Base-by-base conservation (phyloP, 2,329 filamentous ascomycete species). In the Gliomastix tumulicola region DNA sequence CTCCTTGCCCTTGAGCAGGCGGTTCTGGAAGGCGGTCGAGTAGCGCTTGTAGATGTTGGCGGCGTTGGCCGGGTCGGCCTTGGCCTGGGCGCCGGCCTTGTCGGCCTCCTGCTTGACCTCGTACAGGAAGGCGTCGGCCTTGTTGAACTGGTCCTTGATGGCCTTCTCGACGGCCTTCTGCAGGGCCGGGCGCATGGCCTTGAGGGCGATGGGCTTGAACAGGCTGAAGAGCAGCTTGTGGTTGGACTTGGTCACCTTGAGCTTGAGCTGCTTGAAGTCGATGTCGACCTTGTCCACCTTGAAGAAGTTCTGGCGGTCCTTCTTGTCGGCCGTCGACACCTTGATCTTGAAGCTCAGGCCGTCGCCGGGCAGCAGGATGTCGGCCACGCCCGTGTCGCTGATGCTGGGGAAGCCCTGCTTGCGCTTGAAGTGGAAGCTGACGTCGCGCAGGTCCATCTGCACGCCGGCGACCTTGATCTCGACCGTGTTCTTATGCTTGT, bases 291-390 rank as follows among this genome's bases (percentile, higher is more conserved):
- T 89, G 54, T 94, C 88, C 42, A 97, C 75, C 75, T 95, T 96
- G 76, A 97, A 90, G 65, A 94, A 92, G 59, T 92, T 80, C 50
- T 85, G 78, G 20, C 71, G 68, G 51, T 95, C 88, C 16, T 69
- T 71, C 55, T 82, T 76, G 36, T 90, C 80, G 4, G 87, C 82
- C 32, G 82, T 89, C 39, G 89, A 86, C 49, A 95, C 74, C 56
- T 88, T 86, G 55, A 97, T 79, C 62, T 88, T 89, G 75, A 97
- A 95, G 52, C 83, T 84, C 58, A 98, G 82, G 23, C 92, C 92
- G 30, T 84, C 76, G 21, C 89, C 92, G 19, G 84, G 86, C 37
- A 98, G 76, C 54, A 88, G 78, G 50, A 98, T 80, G 56, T 97
- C 89, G 64, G 84, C 81, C 21, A 97, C 72, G 67, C 92, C 92